Conservation (phyloP, 139 green algal species). For the Bryopsis sp. region DNA sequence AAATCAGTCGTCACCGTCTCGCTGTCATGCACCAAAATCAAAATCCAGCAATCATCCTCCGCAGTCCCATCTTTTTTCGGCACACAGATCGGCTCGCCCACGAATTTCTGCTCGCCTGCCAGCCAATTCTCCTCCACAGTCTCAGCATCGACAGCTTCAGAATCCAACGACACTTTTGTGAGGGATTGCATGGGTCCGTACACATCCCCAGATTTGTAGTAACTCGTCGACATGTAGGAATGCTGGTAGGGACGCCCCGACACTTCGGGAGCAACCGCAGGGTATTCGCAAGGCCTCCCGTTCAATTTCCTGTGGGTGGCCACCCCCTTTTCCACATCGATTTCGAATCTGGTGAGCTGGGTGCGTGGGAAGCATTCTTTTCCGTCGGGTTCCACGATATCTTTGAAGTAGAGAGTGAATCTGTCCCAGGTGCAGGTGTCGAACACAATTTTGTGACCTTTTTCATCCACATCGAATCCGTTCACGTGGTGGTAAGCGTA, state of each 20-base stretch:
- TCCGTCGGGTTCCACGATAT: conserved; percentile 30
- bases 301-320: conserved; percentile 17
- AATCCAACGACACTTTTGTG: conserved; percentile 3
- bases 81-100: conserved; percentile 30
- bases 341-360: conserved; percentile 26
- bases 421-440: conserved; percentile 34
- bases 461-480: conserved; percentile 25
- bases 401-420: conserved; percentile 34
- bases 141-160: neutral
- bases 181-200: conserved; percentile 11
- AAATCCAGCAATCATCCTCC: conserved; percentile 34
- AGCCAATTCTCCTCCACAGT: conserved; percentile 17
- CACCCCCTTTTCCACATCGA: conserved; percentile 21
- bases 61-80: conserved; percentile 11
- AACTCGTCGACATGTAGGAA: conserved; percentile 13
- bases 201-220: neutral
- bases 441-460: conserved; percentile 26
- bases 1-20: conserved; percentile 16
- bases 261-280: conserved; percentile 20
- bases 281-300: conserved; percentile 27
- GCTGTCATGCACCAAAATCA: conserved; percentile 25
- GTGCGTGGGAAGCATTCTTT: conserved; percentile 24
- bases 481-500: conserved; percentile 38
- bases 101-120: conserved; percentile 25
- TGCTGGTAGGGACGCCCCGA: conserved; percentile 16